These are phyloP conservation scores for Calophaca sinica DNA, from an alignment of 306 rosid genomes.

Conservation along the genomic window DNA sequence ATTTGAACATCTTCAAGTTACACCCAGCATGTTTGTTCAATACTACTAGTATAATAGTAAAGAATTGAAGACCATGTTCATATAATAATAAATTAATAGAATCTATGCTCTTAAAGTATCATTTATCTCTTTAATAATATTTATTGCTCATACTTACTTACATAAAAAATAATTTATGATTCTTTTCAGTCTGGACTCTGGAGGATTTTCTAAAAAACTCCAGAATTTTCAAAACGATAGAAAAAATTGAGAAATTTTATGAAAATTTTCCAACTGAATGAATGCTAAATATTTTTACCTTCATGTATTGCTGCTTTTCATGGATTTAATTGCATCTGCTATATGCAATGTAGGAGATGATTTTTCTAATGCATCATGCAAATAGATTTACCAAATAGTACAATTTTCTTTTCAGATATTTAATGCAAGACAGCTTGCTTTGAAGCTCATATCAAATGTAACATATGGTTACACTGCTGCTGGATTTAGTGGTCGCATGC, in stretches of 20 bases:
- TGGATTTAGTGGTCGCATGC: conserved; percentile 99
- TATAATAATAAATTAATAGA: conserved; percentile 26
- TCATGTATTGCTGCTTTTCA: neutral
- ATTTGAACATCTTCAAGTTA: conserved; percentile 34
- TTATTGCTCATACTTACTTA: conserved; percentile 1
- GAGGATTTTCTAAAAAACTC: conserved; percentile 24
- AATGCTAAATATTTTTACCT: conserved; percentile 23
- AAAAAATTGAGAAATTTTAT: conserved; percentile 26
- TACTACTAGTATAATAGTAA: conserved; percentile 12
- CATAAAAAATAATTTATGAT: conserved; percentile 15
- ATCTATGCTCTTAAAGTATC: conserved; percentile 8
- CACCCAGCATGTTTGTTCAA: conserved; percentile 22
- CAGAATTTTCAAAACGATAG: neutral
- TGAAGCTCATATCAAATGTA: conserved; percentile 94
- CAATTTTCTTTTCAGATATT: conserved; percentile 68
- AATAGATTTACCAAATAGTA: conserved; percentile 35
- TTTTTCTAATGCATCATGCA: conserved; percentile 40
- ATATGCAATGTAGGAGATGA: conserved; percentile 17
- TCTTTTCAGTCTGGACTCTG: conserved; percentile 26
- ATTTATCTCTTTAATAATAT: conserved; percentile 31
- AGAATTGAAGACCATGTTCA: conserved; percentile 29
- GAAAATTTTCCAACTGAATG: conserved; percentile 31
- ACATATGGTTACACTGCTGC: conserved; percentile 98
- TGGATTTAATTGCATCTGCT: conserved; percentile 39
- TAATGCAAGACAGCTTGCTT: conserved; percentile 91